Base-by-base conservation (phyloP, 1,284 basidiomycete species). In the Sanghuangporus sanghuang region DNA sequence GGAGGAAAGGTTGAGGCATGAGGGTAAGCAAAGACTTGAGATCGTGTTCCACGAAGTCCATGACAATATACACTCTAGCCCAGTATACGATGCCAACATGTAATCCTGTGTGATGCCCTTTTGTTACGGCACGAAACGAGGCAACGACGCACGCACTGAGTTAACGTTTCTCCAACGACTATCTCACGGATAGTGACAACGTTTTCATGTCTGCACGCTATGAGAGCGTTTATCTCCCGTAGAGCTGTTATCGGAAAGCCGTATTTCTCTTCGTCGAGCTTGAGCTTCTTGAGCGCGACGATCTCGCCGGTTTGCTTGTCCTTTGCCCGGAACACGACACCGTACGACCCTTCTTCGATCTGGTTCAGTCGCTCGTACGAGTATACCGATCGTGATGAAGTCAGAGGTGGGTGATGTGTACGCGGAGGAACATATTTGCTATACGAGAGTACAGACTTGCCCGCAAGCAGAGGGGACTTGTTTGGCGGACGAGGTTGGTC, bases 11-110 rank as follows among this genome's bases (percentile, higher is more conserved):
- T 44, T 90, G 85, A 1, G 94, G 92, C 95, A 98, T 98, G 66
- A 93, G 81, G 11, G 90, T 92, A 61, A 99, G 82, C 57, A 99
- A 83, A 1, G 95, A 93, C 77, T 99, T 99, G 72, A 99, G 87
- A 74, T 99, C 96, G 75, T 99, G 97, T 76, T 99, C 97, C 73
- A 99, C 96, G 73, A 99, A 99, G 72, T 98, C 96, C 95, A 98
- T 98, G 38, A 98, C 96, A 67, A 99, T 95, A 76, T 95, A 99
- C 61, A 98, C 94, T 80, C 94, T 96, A 80, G 60, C 66, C 66
- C 67, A 40, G 23, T 18, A 21, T 32, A 16, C 40, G 35, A 32
- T 56, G 27, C 21, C 18, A 56, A 42, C 53, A 35, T 44, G 59
- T 23, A 32, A 50, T 23, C 63, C 63, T 64, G 63, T 64, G 63